Conservation (phyloP, 768 basidiomycete genomes). For the Mycena leptocephala region DNA sequence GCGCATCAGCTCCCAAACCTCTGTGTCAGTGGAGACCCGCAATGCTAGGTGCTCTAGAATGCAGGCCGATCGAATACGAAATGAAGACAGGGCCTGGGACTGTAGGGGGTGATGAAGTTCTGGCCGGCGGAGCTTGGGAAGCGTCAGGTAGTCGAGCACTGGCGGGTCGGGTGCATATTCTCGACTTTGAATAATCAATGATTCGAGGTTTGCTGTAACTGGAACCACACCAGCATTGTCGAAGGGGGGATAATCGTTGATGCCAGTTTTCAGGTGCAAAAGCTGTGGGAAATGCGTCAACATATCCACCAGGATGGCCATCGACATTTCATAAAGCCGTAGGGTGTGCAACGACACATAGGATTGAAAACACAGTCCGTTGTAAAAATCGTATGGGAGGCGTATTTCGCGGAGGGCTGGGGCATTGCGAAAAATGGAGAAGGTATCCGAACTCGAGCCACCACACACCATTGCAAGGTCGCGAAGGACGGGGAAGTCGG, state of each 20-base stretch:
- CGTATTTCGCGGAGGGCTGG: neutral
- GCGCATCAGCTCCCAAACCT: neutral
- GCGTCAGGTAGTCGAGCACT: neutral
- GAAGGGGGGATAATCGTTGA: neutral
- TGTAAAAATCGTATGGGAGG: neutral
- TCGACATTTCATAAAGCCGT: neutral
- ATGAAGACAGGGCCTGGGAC: neutral
- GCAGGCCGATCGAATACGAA: neutral
- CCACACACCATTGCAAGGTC: neutral
- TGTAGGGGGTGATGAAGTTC: neutral
- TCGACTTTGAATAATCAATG: neutral
- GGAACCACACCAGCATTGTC: neutral
- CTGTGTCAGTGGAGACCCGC: neutral
- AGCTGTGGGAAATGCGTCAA: neutral
- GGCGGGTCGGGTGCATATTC: neutral
- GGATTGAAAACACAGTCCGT: neutral
- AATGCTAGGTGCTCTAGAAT: neutral
- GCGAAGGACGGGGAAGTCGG: conserved; percentile 1
- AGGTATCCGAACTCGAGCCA: neutral
- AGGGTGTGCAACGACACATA: neutral
- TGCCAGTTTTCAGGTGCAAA: neutral
- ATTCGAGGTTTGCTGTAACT: neutral
- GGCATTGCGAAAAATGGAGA: neutral
- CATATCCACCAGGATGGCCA: neutral
- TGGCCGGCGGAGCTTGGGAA: neutral